Evolutionary conservation across 2,329 filamentous ascomycete genomes (phyloP), one percentile per base, ranked within the genome.

Genomic region (Hypoxylon rubiginosum): DNA sequence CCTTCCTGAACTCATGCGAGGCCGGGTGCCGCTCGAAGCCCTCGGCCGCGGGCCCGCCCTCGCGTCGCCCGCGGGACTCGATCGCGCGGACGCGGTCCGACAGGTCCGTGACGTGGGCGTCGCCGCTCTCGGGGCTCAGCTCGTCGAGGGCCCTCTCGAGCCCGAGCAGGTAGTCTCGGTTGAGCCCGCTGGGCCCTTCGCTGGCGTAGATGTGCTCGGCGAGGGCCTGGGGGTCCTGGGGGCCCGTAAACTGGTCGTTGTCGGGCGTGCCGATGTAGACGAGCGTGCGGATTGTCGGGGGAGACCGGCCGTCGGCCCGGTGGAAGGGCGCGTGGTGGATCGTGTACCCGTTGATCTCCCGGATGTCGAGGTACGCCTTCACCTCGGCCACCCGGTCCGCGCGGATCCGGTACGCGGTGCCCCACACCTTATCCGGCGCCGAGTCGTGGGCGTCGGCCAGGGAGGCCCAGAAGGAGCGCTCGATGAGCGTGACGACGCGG

Each of bases 281-380:
- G 68, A 97, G 87, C 64, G 86, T 84, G 58, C 77, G 79, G 73
- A 88, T 85, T n/a, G n/a, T n/a, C n/a, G n/a, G n/a, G 19, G 79
- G 71, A 3, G n/a, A 73, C 21, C 28, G 61, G 17, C 67, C 67
- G 48, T 78, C 69, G 3, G 87, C 84, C 6, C 91, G 89, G 73
- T 94, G 84, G 78, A 98, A 97, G 0, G 91, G 89, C 28, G 94
- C 93, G 79, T 94, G 93, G 80, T 97, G 94, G 71, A 97, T 97
- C 58, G 90, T 92, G 81, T 99, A 99, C 26, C 96, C 96, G 81
- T 98, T 97, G 76, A 98, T 97, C 80, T 99, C 96, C 49, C 96
- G 91, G 70, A 97, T 95, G 79, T 98, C 94, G 51, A 99, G 92
- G 78, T 97, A 97, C 63, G 90, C 86, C 72, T 92, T 91, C 3